Conservation (phyloP, 495 filamentous ascomycete species). For the Geoglossum glabrum region DNA sequence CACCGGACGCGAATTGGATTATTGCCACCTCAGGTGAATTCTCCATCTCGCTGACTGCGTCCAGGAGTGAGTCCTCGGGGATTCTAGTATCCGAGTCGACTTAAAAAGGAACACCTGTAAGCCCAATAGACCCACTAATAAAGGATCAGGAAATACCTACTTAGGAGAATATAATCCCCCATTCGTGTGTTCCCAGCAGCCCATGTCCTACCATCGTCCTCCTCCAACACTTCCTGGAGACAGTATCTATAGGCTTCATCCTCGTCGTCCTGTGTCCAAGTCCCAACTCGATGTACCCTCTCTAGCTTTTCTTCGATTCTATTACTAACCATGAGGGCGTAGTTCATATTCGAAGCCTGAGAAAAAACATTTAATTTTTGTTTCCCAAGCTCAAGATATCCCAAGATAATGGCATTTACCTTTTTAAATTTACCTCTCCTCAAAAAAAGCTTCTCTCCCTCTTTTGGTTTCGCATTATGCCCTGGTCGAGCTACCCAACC, state of each 20-base stretch:
- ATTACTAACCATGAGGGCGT: slow-evolving; percentile 35
- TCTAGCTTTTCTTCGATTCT: slow-evolving; percentile 38
- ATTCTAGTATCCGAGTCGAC: slow-evolving; percentile 67
- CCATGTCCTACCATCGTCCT: slow-evolving; percentile 50
- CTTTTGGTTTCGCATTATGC: slow-evolving; percentile 31
- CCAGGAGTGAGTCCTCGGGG: slow-evolving; percentile 46
- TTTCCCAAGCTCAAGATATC: neutral
- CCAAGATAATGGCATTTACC: neutral
- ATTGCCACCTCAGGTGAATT: slow-evolving; percentile 61
- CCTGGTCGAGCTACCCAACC: slow-evolving; percentile 39
- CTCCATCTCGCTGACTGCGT: slow-evolving; percentile 65
- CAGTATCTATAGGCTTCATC: slow-evolving; percentile 27
- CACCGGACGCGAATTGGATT: slow-evolving; percentile 62
- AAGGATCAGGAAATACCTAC: slow-evolving; percentile 1
- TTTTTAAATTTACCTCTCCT: slow-evolving; percentile 54
- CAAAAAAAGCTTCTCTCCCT: slow-evolving; percentile 23
- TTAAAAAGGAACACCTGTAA: slow-evolving; percentile 4
- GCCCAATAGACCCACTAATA: neutral
- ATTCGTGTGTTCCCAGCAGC: slow-evolving; percentile 64
- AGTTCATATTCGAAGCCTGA: slow-evolving; percentile 51
- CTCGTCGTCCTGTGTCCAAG: slow-evolving; percentile 33
- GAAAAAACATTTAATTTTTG: neutral
- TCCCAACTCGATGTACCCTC: slow-evolving; percentile 18
- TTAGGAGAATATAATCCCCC: slow-evolving; percentile 57
- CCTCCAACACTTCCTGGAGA: slow-evolving; percentile 30